A percentile compares a stretch with the other conserved stretches of the same genome.
phyloP scores from a whole-genome alignment of 1,284 basidiomycete genomes.

The Boletus semigastroideus region DNA sequence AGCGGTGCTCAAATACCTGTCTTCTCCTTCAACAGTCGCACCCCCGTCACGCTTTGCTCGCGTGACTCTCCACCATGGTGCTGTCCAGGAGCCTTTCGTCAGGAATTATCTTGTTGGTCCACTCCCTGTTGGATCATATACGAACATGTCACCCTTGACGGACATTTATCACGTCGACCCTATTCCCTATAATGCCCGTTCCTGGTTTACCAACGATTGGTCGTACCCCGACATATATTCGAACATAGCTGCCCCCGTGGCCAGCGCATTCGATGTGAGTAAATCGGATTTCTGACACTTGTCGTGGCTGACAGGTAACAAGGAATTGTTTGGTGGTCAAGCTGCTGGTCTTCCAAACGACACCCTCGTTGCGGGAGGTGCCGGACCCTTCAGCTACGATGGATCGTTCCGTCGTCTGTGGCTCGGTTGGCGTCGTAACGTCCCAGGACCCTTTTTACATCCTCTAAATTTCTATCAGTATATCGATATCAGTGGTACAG shows the following conservation, averaged over 20 bases:
- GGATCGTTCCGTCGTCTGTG: constrained; percentile 57
- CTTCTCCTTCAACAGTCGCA: constrained; percentile 26
- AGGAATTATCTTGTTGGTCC: constrained; percentile 59
- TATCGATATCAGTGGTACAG: constrained; percentile 57
- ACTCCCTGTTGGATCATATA: constrained; percentile 43
- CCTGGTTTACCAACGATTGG: constrained; percentile 38
- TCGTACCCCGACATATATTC: constrained; percentile 35
- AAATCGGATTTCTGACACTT: constrained; percentile 1
- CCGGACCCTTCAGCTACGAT: constrained; percentile 57
- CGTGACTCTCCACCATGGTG: constrained; percentile 56
- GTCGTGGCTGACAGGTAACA: constrained; percentile 6
- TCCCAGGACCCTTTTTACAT: constrained; percentile 52
- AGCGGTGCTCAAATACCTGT: constrained; percentile 49
- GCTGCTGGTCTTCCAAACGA: constrained; percentile 38
- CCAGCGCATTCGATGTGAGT: constrained; percentile 42
- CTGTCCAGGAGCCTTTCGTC: constrained; percentile 40
- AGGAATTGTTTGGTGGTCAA: constrained; percentile 47
- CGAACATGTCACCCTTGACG: constrained; percentile 40
- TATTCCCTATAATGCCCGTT: constrained; percentile 53
- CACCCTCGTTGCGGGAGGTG: constrained; percentile 44
- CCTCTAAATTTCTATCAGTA: constrained; percentile 58
- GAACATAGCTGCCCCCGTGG: constrained; percentile 33
- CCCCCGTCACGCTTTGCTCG: constrained; percentile 40
- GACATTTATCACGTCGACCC: constrained; percentile 51
- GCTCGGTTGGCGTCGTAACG: constrained; percentile 49